Conservation (phyloP, 164 flowering plant species). For the Berberis thunbergii region DNA sequence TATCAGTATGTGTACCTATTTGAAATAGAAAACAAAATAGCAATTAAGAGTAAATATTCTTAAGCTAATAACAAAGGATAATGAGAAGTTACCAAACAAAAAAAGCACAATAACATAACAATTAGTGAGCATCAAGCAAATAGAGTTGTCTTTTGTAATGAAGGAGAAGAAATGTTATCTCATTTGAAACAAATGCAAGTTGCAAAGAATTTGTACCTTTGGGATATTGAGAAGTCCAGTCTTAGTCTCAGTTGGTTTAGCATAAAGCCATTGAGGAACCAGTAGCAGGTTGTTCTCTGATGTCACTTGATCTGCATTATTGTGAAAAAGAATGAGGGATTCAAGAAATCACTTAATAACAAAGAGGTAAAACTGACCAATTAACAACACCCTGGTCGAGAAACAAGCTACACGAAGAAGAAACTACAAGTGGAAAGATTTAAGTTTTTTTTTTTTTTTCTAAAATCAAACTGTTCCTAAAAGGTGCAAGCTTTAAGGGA, state of each 20-base stretch:
- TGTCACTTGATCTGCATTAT: conserved; percentile 47
- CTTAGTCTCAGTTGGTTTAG: conserved; percentile 69
- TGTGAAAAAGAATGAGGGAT: not conserved
- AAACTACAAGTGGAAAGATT: not conserved
- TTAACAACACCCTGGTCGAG: not conserved
- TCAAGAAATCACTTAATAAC: not conserved
- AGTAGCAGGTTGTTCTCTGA: conserved; percentile 74
- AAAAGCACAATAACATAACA: no score
- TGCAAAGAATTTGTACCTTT: conserved; percentile 11
- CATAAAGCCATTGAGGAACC: conserved; percentile 94
- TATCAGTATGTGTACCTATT: no score
- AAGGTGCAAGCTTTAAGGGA: no score
- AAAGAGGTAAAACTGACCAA: not conserved
- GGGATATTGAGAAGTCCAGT: conserved; percentile 14
- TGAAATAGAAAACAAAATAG: no score
- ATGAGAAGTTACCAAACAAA: no score
- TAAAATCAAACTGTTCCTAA: no score
- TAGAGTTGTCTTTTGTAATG: not conserved
- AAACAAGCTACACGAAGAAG: not conserved
- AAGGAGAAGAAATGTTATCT: not conserved
- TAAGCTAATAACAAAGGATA: no score
- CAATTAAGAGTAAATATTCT: no score
- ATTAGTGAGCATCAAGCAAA: no score
- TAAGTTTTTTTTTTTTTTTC: no score
- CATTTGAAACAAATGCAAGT: not conserved